Evolutionary conservation across 306 rosid species (phyloP).

Genomic region (Inga laurina): DNA sequence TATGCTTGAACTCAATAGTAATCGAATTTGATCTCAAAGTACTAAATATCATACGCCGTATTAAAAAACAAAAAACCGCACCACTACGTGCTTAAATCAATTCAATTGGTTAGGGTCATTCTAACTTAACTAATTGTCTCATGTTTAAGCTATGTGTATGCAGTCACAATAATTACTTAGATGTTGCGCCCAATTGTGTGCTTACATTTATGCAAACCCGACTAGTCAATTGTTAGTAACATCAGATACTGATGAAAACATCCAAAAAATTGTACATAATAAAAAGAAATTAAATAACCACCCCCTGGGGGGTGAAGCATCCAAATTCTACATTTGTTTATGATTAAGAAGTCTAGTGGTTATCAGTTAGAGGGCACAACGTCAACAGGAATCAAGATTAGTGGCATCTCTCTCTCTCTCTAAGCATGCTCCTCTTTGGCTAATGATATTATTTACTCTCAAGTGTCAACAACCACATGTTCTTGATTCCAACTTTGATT

Average conservation of each 20-base stretch:
- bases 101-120: too few species aligned
- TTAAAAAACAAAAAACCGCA: too few species aligned
- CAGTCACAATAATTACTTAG: too few species aligned
- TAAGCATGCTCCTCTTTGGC: neutral
- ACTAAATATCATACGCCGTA: neutral
- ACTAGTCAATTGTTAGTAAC: too few species aligned
- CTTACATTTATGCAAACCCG: too few species aligned
- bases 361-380: slow-evolving; percentile 37
- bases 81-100: too few species aligned
- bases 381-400: neutral
- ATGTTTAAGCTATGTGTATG: too few species aligned
- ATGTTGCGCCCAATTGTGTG: too few species aligned
- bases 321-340: slow-evolving; percentile 33
- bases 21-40: too few species aligned
- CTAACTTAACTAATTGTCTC: too few species aligned
- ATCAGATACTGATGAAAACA: too few species aligned
- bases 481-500: neutral
- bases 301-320: neutral
- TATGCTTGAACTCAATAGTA: too few species aligned
- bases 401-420: slow-evolving; percentile 10
- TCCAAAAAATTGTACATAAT: neutral
- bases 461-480: slow-evolving; percentile 22
- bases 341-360: slow-evolving; percentile 30
- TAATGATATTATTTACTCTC: slow-evolving; percentile 26
- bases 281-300: neutral